Evolutionary conservation across 768 basidiomycete genomes (phyloP), one percentile per base, ranked within the genome.

Genomic region (Serendipita sp.): DNA sequence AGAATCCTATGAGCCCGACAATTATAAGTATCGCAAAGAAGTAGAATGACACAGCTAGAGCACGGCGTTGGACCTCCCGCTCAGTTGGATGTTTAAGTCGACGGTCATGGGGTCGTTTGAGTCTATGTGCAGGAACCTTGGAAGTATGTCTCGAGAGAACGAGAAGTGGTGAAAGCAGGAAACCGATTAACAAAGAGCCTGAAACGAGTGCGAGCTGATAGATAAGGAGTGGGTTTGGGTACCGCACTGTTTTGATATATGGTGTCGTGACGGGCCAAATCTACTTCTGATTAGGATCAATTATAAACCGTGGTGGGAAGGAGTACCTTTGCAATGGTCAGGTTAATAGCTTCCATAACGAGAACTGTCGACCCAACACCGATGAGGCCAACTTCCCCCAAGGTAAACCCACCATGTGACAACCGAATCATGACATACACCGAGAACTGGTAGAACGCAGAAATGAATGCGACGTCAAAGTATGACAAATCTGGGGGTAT

Each of bases 141-240:
- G 94, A 93, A 68, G 93, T 88, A 72, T 92, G 86, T 1, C 96
- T 84, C 16, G 94, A 95, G 18, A 98, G 80, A 51, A 91, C 86
- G 16, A 99, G 86, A 46, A 98, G 78, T 0, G 96, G 96, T 0
- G 92, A 92, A n/a, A 99, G 81, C 5, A 97, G 76, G 74, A 97
- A 92, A 13, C 96, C 96, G n/a, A 86, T 86, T 37, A 98, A 76
- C 65, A 98, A 82, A 0, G 92, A 87, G 28, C 96, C 96, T 3
- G 88, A 89, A 54, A 99, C 88, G 53, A 98, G 80, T 1, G 96
- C 91, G 46, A 94, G 79, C 71, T 98, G 96, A 74, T 92, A 94
- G 45, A 87, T 82, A 60, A 98, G 80, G 16, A 98, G 79, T 10
- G 96, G 95, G 2, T 90, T 95, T 8, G 96, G 93, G 3, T 93